phyloP scores from a whole-genome alignment of 2,329 filamentous ascomycete species.

The Paradendryphiella salina region DNA sequence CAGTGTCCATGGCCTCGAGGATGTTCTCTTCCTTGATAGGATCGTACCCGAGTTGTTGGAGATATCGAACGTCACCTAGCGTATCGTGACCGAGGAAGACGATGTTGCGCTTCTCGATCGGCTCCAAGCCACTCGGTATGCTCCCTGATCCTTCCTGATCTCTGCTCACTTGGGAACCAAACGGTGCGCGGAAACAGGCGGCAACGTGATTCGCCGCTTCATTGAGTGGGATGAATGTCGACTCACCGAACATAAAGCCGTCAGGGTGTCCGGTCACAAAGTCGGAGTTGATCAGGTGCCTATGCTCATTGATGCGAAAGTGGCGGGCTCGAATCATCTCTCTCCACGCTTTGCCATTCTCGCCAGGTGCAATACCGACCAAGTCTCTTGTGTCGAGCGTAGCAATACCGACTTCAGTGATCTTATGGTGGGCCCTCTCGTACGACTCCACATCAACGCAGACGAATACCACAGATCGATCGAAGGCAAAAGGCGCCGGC shows the following conservation, averaged over 20 bases:
- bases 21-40: conserved; percentile 59
- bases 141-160: neutral
- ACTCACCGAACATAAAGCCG: conserved; percentile 70
- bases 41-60: conserved; percentile 67
- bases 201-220: conserved; percentile 55
- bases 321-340: conserved; percentile 70
- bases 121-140: conserved; percentile 15
- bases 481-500: conserved; percentile 42
- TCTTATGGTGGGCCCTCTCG: conserved; percentile 65
- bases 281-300: conserved; percentile 65
- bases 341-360: conserved; percentile 68
- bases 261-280: conserved; percentile 76
- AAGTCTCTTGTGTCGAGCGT: conserved; percentile 73
- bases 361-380: conserved; percentile 60
- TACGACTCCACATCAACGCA: conserved; percentile 82
- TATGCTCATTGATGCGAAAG: conserved; percentile 73
- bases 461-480: conserved; percentile 66
- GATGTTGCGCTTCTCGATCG: conserved; percentile 58
- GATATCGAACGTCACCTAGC: conserved; percentile 67
- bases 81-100: conserved; percentile 81
- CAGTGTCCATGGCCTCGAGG: conserved; percentile 72
- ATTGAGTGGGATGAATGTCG: conserved; percentile 57
- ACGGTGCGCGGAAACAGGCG: conserved; percentile 61
- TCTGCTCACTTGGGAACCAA: conserved; percentile 40
- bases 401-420: conserved; percentile 87